These are phyloP conservation scores for Athelia psychrophila DNA, from an alignment of 1,284 basidiomycete species.

Conservation along the genomic window DNA sequence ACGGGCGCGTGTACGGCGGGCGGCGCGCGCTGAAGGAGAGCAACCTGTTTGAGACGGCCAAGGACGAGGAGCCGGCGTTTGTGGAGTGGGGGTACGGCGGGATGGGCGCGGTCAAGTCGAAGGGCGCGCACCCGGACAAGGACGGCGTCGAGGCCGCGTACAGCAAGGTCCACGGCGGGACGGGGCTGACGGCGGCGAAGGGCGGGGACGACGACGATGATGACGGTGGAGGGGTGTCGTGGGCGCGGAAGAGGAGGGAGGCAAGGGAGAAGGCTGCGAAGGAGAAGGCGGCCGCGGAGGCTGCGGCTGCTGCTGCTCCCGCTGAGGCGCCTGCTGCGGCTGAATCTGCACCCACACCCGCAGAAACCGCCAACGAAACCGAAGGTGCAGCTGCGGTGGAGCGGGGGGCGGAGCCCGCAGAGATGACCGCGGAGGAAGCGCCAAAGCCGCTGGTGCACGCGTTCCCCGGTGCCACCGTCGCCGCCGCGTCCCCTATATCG, in stretches of 20 bases:
- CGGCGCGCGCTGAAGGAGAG: constrained; percentile 16
- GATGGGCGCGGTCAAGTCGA: constrained; percentile 61
- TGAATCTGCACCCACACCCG: not conserved
- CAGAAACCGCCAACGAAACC: not conserved
- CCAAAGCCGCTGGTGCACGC: too few species aligned
- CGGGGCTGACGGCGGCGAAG: constrained; percentile 60
- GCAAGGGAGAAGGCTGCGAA: constrained; percentile 35
- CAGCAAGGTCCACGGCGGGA: constrained; percentile 56
- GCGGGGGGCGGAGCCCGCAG: not conserved
- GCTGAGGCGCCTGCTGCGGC: not conserved
- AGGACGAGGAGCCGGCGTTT: constrained; percentile 68
- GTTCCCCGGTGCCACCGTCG: constrained; percentile 30
- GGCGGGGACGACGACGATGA: constrained; percentile 45
- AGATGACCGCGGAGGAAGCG: too few species aligned
- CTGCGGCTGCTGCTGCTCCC: constrained; percentile 9
- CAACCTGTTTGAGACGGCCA: constrained; percentile 51
- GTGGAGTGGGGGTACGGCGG: constrained; percentile 87
- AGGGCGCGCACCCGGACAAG: constrained; percentile 25
- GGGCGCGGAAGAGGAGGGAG: constrained; percentile 59
- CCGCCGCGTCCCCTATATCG: constrained; percentile 25
- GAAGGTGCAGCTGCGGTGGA: too few species aligned
- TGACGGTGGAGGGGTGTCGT: constrained; percentile 74
- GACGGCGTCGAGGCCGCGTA: constrained; percentile 64
- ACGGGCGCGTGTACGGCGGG: constrained; percentile 74
- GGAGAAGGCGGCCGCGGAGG: constrained; percentile 23